Evolutionary conservation across 2,329 filamentous ascomycete genomes (phyloP), one percentile per base, ranked within the genome.

Genomic region (Chrysosporium keratinophilum): DNA sequence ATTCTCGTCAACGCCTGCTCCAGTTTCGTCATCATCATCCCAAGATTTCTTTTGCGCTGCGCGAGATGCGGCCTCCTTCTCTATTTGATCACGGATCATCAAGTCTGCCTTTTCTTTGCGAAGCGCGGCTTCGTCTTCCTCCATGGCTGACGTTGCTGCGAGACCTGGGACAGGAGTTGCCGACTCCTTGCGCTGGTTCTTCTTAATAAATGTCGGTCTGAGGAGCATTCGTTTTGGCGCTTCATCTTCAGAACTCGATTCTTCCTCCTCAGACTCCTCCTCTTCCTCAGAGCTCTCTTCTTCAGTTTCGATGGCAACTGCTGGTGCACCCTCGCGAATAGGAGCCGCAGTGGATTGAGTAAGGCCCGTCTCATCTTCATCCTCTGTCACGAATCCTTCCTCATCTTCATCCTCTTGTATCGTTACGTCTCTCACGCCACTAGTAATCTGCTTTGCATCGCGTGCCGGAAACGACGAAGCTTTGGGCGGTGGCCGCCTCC

Each of bases 41-140:
- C 90, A 96, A 63, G 88, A 83, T 66, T 87, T 88, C 69, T 88
- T 89, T 11, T 83, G 84, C 0, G 82, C 81, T 0, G 83, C 83
- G 52, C 83, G 81, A 19, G 86, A 87, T 3, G 84, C 84, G 0
- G 87, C 79, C 62, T 91, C 85, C 60, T 87, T 87, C 63, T 86
- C 83, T 42, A 97, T 82, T 66, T 97, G 89, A 61, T 90, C 88
- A 66, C 95, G 88, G 12, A 98, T 82, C 9, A 97, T 74, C 54
- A 80, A 83, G 66, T 95, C 85, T 11, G 85, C 81, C 55, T 84
- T 81, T 39, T 85, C 83, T 66, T 84, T 83, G 57, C 61, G 65
- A 3, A 64, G 65, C 10, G 58, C 60, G 50, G 70, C 68, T 5
- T 62, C 57, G 57, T 79, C 73, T 49, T 76, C 74, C 56, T 77